Conservation (phyloP, 1,284 basidiomycete species). For the Trichosporon sp. region DNA sequence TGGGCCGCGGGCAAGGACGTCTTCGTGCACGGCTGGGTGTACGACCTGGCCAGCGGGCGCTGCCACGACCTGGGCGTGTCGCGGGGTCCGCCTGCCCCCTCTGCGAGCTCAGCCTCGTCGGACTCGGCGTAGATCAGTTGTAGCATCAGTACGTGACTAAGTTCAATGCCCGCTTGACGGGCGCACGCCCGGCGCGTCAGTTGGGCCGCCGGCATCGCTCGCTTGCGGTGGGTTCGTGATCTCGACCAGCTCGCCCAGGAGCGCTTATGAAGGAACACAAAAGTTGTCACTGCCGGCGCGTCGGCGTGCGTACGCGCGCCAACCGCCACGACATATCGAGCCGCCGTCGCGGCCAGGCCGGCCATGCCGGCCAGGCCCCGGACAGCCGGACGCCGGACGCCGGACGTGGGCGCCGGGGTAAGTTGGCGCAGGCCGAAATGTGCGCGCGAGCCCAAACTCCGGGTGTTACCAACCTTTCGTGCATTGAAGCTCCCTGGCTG, state of each 20-base stretch:
- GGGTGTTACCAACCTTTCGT: neutral
- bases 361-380: neutral
- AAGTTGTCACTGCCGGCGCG: neutral
- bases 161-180: neutral
- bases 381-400: no score
- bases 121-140: neutral
- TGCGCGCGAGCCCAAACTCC: neutral
- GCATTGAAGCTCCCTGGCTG: neutral
- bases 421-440: no score
- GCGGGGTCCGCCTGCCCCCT: slow-evolving; percentile 7
- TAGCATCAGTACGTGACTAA: neutral
- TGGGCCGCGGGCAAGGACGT: slow-evolving; percentile 65
- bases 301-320: neutral
- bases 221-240: neutral
- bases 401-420: no score
- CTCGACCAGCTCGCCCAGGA: no score
- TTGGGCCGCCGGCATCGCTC: neutral
- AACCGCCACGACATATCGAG: neutral
- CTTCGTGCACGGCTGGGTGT: slow-evolving; percentile 77
- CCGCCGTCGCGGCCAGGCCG: no score
- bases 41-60: slow-evolving; percentile 65
- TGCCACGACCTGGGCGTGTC: slow-evolving; percentile 64
- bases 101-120: neutral
- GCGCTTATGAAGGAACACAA: neutral
- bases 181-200: neutral